Evolutionary conservation across 495 filamentous ascomycete genomes (phyloP), one percentile per base, ranked within the genome.

Genomic region (Staphylotrichum longicolle): DNA sequence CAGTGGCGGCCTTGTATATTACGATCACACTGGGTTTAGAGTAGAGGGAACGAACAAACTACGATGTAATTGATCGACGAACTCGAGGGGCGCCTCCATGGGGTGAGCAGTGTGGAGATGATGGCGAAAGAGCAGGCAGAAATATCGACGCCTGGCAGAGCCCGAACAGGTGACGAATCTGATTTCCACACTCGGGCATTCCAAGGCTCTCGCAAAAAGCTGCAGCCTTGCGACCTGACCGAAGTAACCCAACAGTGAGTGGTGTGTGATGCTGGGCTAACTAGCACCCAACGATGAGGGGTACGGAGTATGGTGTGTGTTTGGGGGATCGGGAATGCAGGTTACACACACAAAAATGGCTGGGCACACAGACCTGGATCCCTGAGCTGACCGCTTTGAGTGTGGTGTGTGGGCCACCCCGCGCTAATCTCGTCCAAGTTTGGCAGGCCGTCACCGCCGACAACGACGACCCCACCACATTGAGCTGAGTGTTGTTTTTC

Each of bases 21-120:
- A 70, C 56, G 33, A 69, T 56, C 61, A 69, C 66, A 68, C 46
- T 47, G 62, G 64, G 68, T 60, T 27, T 69, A 68, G 68, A 69
- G 64, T 66, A 71, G 68, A 71, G 65, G 51, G 63, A 48, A 47
- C 14, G 33, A 32, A 62, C 49, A 44, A 60, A 39, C 27, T 2
- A 32, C 8, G 39, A 49, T 56, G 50, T 41, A 60, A 60, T 42
- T 32, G 39, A 57, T 9, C 15, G 15, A 39, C 20, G 20, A 27
- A 27, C 20, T 27, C 20, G 20, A 27, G 20, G 20, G 20, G 20
- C 20, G 20, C 20, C 20, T 27, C 20, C 20, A 27, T 27, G 20
- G 20, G 20, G 20, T 27, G 20, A 27, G 20, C 1, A 27, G 20
- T 27, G 20, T 27, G 20, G 20, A 27, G 20, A 27, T 27, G 20